Base-by-base conservation (phyloP, 257 asterid species). In the Pogostemon cablin region DNA sequence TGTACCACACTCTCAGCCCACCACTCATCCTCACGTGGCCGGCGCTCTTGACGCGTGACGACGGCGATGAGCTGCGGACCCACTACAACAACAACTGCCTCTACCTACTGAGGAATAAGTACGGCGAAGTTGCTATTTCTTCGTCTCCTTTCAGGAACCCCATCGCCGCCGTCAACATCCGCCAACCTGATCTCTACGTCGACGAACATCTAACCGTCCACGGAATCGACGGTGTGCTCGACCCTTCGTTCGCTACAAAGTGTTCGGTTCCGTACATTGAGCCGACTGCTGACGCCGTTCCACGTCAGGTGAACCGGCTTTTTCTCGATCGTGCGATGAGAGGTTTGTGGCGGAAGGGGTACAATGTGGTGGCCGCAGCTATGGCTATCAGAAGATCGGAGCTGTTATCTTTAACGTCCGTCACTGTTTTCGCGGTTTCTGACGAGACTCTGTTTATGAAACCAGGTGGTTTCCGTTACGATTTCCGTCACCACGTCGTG, bases 171-270 rank as follows among this genome's bases (percentile, higher is more conserved):
- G 86, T 89, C 56, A 82, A 76, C 5, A 81, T 89, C 71, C 81
- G 90, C 6, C 96, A 84, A 61, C 95, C 90, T 0, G 90, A 87
- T 76, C 77, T 90, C 9, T 87, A 84, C 85, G 84, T 77, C n/a
- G 95, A 85, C 68, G 85, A 82, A 7, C 67, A 73, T 44, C 80
- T 89, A 46, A 70, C 75, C 64, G 81, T 89, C 55, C 96, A 89
- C 38, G 95, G 96, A n/a, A 78, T 89, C 38, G 90, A 89, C 72
- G 80, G 86, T 17, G 86, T 81, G 7, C 62, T 87, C 73, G 90
- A 90, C 74, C 89, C 90, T 0, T 44, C 83, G 0, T 69, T 75
- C 65, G 88, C 92, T 0, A 37, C 69, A 0, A 76, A 78, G 69
- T 90, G 96, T 67, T 78, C 85, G 25, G 39, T 39, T 17, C 71